Conservation (phyloP, 2,329 filamentous ascomycete genomes). For the Nothophoma quercina region DNA sequence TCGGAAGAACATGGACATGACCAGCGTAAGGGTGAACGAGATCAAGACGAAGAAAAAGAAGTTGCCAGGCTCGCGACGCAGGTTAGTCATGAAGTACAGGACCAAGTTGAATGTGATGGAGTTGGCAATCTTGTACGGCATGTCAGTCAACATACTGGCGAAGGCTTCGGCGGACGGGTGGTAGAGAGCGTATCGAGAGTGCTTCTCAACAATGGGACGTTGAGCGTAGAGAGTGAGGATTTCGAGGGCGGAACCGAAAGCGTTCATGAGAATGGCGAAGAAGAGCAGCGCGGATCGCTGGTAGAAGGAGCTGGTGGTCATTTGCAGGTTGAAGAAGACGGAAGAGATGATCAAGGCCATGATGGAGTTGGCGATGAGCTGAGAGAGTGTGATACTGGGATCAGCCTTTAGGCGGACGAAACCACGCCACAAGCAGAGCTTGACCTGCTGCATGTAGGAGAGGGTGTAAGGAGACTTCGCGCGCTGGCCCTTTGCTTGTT, state of each 20-base stretch:
- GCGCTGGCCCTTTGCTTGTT: conserved; percentile 61
- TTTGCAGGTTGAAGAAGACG: conserved; percentile 79
- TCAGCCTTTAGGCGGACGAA: conserved; percentile 80
- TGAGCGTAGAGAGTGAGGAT: conserved; percentile 88
- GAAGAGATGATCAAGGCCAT: conserved; percentile 81
- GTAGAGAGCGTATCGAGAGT: conserved; percentile 84
- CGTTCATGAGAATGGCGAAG: conserved; percentile 87
- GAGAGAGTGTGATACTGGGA: conserved; percentile 73
- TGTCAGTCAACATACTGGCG: conserved; percentile 83
- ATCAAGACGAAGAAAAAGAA: conserved; percentile 90
- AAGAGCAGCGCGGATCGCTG: conserved; percentile 81
- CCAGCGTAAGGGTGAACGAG: conserved; percentile 74
- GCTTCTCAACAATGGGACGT: conserved; percentile 91
- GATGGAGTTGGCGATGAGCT: conserved; percentile 73
- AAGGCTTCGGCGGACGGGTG: conserved; percentile 90
- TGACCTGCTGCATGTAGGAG: conserved; percentile 76
- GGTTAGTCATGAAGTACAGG: conserved; percentile 87
- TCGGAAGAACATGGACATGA: conserved; percentile 88
- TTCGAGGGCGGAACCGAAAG: conserved; percentile 81
- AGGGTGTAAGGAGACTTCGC: conserved; percentile 82
- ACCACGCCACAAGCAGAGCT: conserved; percentile 81
- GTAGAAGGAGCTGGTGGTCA: conserved; percentile 76
- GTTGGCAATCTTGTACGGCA: conserved; percentile 84
- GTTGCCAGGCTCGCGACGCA: conserved; percentile 74
- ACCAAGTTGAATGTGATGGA: conserved; percentile 78